Evolutionary conservation across 139 green algal species (phyloP).

Genomic region (Chlorella sp.): DNA sequence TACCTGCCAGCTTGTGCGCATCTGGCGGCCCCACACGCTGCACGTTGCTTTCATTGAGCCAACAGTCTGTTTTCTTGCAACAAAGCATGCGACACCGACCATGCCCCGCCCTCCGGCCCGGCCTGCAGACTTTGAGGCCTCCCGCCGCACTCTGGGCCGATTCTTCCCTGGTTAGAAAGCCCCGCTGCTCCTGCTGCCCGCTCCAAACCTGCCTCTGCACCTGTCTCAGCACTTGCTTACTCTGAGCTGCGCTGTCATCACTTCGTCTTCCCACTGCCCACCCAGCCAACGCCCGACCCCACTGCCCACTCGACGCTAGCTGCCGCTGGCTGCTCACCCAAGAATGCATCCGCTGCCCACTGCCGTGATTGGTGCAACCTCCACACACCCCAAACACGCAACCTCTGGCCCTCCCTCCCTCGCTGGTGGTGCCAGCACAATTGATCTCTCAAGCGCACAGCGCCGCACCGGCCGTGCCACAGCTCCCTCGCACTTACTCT

Average conservation of each 20-base stretch:
- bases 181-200: background rate
- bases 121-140: background rate
- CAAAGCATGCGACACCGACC: no score
- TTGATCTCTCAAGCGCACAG: no score
- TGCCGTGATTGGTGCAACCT: no score
- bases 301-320: background rate
- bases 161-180: background rate
- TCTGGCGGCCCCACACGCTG: no score
- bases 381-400: no score
- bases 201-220: background rate
- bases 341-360: background rate
- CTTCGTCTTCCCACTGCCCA: no score
- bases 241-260: background rate
- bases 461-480: background rate
- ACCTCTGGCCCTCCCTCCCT: background rate
- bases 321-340: background rate
- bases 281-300: background rate
- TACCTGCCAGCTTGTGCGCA: no score
- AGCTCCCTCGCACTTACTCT: background rate
- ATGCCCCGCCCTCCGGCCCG: background rate
- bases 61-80: no score
- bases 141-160: background rate
- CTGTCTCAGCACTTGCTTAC: no score
- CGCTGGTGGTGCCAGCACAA: background rate
- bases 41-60: no score